phyloP scores from a whole-genome alignment of 768 basidiomycete species.

The Boletales sp. region DNA sequence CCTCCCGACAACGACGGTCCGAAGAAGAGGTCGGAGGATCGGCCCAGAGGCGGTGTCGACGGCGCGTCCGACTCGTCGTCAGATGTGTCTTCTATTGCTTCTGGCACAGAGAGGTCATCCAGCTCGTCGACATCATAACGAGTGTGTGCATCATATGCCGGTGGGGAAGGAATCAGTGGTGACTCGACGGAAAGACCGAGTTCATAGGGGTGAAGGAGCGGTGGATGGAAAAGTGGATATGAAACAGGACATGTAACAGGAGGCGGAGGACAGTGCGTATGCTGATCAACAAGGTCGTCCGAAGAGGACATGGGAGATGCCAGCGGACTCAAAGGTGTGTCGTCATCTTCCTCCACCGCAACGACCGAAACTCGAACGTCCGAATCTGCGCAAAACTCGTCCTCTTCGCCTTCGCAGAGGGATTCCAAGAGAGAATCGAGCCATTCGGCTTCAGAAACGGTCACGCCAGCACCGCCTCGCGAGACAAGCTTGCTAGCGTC shows the following conservation, averaged over 20 bases:
- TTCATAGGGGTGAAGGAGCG: slow-evolving; percentile 51
- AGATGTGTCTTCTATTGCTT: slow-evolving; percentile 80
- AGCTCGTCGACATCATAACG: slow-evolving; percentile 60
- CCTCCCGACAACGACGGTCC: slow-evolving; percentile 49
- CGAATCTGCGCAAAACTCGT: slow-evolving; percentile 47
- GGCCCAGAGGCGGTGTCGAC: slow-evolving; percentile 57
- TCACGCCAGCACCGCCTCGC: slow-evolving; percentile 28
- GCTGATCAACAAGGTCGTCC: slow-evolving; percentile 62
- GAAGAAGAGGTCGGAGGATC: slow-evolving; percentile 55
- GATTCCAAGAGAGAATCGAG: slow-evolving; percentile 76
- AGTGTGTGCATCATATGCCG: slow-evolving; percentile 53
- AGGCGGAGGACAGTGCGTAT: slow-evolving; percentile 46
- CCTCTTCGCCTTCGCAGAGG: slow-evolving; percentile 68
- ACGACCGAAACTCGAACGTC: slow-evolving; percentile 46
- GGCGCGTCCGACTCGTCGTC: slow-evolving; percentile 80
- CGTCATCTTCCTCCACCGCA: slow-evolving; percentile 60
- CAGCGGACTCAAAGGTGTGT: slow-evolving; percentile 51
- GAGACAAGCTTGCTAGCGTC: slow-evolving; percentile 60
- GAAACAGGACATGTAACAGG: slow-evolving; percentile 60
- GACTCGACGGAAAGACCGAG: slow-evolving; percentile 42
- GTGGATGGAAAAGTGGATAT: slow-evolving; percentile 61
- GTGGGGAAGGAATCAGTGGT: slow-evolving; percentile 37
- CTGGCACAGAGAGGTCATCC: slow-evolving; percentile 69
- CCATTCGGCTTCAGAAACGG: slow-evolving; percentile 72
- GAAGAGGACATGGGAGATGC: slow-evolving; percentile 74